phyloP scores from a whole-genome alignment of 2,329 filamentous ascomycete species.

The Akanthomyces muscarius region DNA sequence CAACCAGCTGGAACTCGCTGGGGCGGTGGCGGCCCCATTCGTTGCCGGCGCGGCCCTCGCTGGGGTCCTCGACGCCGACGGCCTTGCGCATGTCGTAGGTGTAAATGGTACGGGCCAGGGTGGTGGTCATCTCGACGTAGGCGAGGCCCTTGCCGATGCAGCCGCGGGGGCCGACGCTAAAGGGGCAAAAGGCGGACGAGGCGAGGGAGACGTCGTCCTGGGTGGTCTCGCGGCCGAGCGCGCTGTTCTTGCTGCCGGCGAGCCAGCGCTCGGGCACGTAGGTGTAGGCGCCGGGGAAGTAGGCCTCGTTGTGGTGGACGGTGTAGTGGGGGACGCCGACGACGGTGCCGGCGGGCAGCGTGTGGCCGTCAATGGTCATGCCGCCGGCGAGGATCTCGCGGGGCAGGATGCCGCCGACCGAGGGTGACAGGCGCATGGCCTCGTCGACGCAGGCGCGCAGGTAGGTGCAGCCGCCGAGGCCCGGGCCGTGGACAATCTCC shows the following conservation, averaged over 20 bases:
- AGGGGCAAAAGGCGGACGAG: slow-evolving; percentile 69
- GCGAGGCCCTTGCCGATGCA: slow-evolving; percentile 70
- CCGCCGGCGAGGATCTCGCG: slow-evolving; percentile 56
- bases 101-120: slow-evolving; percentile 58
- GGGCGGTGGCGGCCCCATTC: slow-evolving; percentile 53
- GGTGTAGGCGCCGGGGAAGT: slow-evolving; percentile 56
- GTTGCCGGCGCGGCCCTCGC: slow-evolving; percentile 45
- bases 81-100: slow-evolving; percentile 57
- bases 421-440: slow-evolving; percentile 60
- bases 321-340: slow-evolving; percentile 64
- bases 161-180: slow-evolving; percentile 64
- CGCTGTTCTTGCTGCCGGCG: slow-evolving; percentile 39
- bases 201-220: slow-evolving; percentile 52
- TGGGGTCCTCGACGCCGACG: slow-evolving; percentile 45
- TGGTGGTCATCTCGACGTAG: slow-evolving; percentile 62
- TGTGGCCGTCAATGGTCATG: slow-evolving; percentile 49
- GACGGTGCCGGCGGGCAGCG: slow-evolving; percentile 55
- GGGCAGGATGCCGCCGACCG: slow-evolving; percentile 56
- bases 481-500: slow-evolving; percentile 50
- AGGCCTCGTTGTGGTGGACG: slow-evolving; percentile 61
- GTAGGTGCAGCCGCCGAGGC: slow-evolving; percentile 50
- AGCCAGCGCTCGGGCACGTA: slow-evolving; percentile 66
- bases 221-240: slow-evolving; percentile 36
- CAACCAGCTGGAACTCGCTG: slow-evolving; percentile 64
- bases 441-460: slow-evolving; percentile 63